Percentiles rank a stretch among this genome's conserved stretches.
These are phyloP conservation scores for Pyrus pyrifolia DNA, from an alignment of 306 rosid species.

Conservation along the genomic window DNA sequence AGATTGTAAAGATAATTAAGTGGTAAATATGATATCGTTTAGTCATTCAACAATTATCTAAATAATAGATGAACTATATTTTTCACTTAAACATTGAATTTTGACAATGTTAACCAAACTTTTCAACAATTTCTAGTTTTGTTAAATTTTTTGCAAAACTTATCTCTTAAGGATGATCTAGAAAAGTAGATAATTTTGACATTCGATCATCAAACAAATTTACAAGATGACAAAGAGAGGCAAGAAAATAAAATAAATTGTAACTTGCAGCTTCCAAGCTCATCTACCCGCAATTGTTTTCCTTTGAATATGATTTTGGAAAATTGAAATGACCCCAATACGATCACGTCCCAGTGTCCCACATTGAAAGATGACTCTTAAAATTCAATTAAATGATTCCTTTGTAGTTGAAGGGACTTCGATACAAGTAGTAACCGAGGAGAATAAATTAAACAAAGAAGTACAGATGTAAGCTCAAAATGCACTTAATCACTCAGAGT, in stretches of 20 bases:
- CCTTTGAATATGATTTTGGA: slow-evolving; percentile 2
- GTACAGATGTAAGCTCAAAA: not conserved
- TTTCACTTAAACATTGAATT: too few species aligned
- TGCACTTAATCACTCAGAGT: not conserved
- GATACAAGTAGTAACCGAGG: not conserved
- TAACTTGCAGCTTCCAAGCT: slow-evolving; percentile 12
- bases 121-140: too few species aligned
- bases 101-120: too few species aligned
- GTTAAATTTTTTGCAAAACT: too few species aligned
- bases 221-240: too few species aligned
- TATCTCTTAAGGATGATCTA: too few species aligned
- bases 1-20: not conserved
- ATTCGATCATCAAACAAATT: too few species aligned
- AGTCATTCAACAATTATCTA: too few species aligned
- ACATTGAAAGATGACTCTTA: not conserved
- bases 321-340: not conserved
- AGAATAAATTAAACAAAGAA: not conserved
- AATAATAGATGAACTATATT: too few species aligned
- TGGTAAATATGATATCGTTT: not conserved
- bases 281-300: not conserved
- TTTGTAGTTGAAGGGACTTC: not conserved
- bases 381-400: not conserved
- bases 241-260: not conserved
- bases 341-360: not conserved
- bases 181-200: too few species aligned